Evolutionary conservation across 768 basidiomycete species (phyloP).

Genomic region (Suillus variegatus): DNA sequence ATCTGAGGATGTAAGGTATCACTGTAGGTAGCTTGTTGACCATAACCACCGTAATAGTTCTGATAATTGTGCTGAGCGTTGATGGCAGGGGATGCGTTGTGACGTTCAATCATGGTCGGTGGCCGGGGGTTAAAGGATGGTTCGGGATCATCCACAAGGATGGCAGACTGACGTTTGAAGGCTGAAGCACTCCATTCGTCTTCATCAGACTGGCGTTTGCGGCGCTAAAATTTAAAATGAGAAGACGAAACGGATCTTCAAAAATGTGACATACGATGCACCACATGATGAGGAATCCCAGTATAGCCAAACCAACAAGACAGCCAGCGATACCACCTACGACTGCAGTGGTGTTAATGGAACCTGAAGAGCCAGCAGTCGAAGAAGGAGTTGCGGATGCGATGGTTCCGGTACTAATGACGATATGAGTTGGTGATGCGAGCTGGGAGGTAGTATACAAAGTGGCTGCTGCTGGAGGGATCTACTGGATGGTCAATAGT

Average conservation of each 20-base stretch:
- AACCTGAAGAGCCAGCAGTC: conserved; percentile 35
- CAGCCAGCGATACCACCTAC: conserved; percentile 49
- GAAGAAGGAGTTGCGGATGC: conserved; percentile 29
- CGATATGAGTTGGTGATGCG: not conserved
- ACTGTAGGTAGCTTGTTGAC: conserved; percentile 22
- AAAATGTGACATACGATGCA: conserved; percentile 41
- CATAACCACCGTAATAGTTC: conserved; percentile 27
- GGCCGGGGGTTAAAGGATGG: conserved; percentile 54
- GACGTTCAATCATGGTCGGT: conserved; percentile 65
- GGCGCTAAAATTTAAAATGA: conserved; percentile 36
- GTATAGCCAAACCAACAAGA: conserved; percentile 41
- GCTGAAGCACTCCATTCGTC: conserved; percentile 55
- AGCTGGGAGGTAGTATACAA: not conserved
- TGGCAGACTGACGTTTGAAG: conserved; percentile 66
- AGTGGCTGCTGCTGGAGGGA: not conserved
- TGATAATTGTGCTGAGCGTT: conserved; percentile 23
- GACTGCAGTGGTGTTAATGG: conserved; percentile 31
- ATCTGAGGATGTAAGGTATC: conserved; percentile 23
- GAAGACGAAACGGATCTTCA: conserved; percentile 2
- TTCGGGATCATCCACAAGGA: conserved; percentile 53
- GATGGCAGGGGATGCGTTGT: conserved; percentile 34
- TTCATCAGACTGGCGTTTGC: conserved; percentile 35
- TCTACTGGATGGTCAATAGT: not conserved
- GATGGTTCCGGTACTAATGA: conserved; percentile 8
- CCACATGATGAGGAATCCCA: conserved; percentile 45